Percentiles rank a stretch among this genome's conserved stretches.
These are phyloP conservation scores for Tulasnella sp. DNA, from an alignment of 768 basidiomycete species.

Conservation along the genomic window DNA sequence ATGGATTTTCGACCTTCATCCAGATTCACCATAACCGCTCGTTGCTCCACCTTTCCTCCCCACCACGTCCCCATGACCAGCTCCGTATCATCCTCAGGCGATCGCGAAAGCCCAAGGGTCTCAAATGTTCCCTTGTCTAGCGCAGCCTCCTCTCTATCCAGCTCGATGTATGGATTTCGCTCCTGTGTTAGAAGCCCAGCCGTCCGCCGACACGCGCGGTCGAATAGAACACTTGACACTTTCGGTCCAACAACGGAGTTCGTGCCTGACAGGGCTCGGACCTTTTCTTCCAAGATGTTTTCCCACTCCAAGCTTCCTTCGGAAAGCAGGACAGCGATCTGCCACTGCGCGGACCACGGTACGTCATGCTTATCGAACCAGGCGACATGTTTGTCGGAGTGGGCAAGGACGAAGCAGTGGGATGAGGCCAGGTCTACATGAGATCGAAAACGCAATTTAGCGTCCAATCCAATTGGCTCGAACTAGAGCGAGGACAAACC, in stretches of 20 bases:
- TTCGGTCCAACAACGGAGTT: conserved; percentile 33
- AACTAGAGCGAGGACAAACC: not conserved
- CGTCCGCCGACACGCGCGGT: not conserved
- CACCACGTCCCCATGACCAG: conserved; percentile 37
- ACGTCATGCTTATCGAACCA: conserved; percentile 30
- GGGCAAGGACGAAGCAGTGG: not conserved
- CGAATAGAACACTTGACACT: conserved; percentile 24
- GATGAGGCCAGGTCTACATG: not conserved
- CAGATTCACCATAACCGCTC: not conserved
- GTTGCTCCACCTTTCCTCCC: conserved; percentile 45
- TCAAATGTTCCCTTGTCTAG: conserved; percentile 32
- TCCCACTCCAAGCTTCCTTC: conserved; percentile 30
- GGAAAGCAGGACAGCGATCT: conserved; percentile 42
- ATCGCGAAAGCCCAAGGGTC: conserved; percentile 37
- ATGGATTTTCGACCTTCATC: not conserved
- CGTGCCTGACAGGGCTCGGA: conserved; percentile 30
- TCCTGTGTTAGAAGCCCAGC: not conserved
- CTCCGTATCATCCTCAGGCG: conserved; percentile 25
- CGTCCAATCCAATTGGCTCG: not conserved
- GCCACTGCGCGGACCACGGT: conserved; percentile 46
- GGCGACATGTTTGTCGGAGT: not conserved
- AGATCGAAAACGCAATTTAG: not conserved
- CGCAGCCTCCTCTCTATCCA: conserved; percentile 47
- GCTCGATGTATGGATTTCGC: conserved; percentile 41
- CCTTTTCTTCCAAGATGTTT: conserved; percentile 28